Base-by-base conservation (phyloP, 1,284 basidiomycete species). In the Leccinum pachyderme region DNA sequence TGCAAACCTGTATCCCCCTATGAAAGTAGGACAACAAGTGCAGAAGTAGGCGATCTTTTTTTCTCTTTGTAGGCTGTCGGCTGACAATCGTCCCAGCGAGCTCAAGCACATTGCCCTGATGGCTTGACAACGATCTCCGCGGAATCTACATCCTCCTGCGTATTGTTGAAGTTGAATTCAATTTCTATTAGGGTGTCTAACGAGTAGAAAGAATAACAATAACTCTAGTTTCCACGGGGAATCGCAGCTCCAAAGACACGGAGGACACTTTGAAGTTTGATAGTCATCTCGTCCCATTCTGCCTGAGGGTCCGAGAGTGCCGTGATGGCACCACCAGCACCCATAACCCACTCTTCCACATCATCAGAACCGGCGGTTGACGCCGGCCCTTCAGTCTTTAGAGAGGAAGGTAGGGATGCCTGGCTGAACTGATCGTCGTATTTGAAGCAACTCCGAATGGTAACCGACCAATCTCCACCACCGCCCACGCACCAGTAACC, bases 291-390 rank as follows among this genome's bases (percentile, higher is more conserved):
- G 9, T 93, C 91, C 95, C 95, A 98, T 70, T 98, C 96, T 8
- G 82, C 85, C 31, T 86, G 81, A 5, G 89, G 80, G 57, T 95
- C 86, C 3, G 95, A 98, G 13, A 98, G 79, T 39, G 93, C 94
- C 7, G 96, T 98, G 62, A 99, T 96, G 3, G 95, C 95, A 31
- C 96, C 96, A 22, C 96, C 96, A 5, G 95, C 95, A 29, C 95
- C 96, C 43, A 98, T 75, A 1, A 76, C 73, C 89, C 89, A 91
- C 49, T 82, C 77, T 62, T 90, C 87, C 13, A 35, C 47, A 5
- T 53, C 31, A 32, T 37, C 35, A 37, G 61, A 37, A 2, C 54
- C 55, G 22, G 53, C 51, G 29, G 57, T 54, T 49, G 66, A 58
- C 31, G 48, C 55, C 28, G 52, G 50, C 52, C 50, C 74, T 47